Evolutionary conservation across 2,329 filamentous ascomycete species (phyloP).

Genomic region (Talaromyces sp.): DNA sequence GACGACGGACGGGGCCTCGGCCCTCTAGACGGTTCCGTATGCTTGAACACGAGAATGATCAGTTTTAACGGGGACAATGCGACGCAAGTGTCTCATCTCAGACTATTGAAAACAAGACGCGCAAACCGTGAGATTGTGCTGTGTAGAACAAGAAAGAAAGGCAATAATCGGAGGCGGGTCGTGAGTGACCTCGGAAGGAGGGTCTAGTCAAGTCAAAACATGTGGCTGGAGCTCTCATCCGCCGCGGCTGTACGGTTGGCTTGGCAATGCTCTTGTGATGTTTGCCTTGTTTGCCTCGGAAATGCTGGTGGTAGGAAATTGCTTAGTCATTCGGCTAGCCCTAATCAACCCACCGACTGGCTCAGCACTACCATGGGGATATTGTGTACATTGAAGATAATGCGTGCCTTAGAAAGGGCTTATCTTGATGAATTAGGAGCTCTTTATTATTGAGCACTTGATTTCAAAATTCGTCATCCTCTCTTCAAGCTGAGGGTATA

Average conservation of each 20-base stretch:
- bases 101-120: conserved; percentile 5
- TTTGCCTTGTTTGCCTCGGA: conserved; percentile 30
- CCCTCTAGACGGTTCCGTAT: conserved; percentile 3
- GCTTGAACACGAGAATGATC: conserved; percentile 20
- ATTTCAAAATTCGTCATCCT: too few relatives aligned
- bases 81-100: conserved; percentile 3
- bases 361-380: too few relatives aligned
- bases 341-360: neutral
- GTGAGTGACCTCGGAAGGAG: conserved; percentile 34
- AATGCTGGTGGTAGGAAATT: conserved; percentile 26
- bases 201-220: conserved; percentile 28
- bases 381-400: too few relatives aligned
- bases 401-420: too few relatives aligned
- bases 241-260: conserved; percentile 24
- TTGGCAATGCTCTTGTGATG: conserved; percentile 17
- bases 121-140: conserved; percentile 19
- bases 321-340: neutral
- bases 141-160: neutral
- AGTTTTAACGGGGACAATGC: neutral
- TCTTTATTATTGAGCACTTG: too few relatives aligned
- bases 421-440: too few relatives aligned
- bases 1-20: conserved; percentile 21
- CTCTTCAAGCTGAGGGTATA: too few relatives aligned
- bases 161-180: conserved; percentile 17
- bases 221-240: conserved; percentile 34